Percentiles rank a stretch among this genome's conserved stretches.
These are phyloP conservation scores for Camellia oleifera DNA, from an alignment of 179 eudicot genomes.

Conservation along the genomic window DNA sequence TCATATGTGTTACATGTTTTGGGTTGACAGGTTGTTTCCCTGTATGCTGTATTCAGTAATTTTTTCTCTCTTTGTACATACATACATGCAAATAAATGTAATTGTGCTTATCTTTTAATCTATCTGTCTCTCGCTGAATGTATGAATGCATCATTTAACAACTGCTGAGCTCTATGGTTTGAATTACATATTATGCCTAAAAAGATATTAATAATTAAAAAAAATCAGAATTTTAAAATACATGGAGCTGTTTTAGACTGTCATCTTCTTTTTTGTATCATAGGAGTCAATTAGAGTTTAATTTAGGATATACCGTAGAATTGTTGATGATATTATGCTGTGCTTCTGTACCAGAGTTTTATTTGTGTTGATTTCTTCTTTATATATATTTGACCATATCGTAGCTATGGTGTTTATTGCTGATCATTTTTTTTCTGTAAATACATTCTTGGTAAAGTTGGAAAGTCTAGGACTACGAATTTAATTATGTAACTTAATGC, in stretches of 20 bases:
- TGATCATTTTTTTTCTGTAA: no score
- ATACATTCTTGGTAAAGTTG: no score
- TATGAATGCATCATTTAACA: background rate
- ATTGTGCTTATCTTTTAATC: background rate
- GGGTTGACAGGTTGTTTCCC: background rate
- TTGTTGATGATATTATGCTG: no score
- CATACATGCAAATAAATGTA: background rate
- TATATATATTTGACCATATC: no score
- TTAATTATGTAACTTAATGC: no score
- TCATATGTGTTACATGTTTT: background rate
- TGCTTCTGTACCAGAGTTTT: no score
- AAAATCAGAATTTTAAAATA: background rate
- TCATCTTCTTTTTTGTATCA: background rate
- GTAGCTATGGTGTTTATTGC: no score
- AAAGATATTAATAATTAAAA: no score
- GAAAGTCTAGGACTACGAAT: no score
- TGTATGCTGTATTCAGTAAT: background rate
- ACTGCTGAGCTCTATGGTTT: background rate
- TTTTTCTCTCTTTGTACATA: background rate
- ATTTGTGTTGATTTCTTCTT: no score
- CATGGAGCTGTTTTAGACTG: background rate
- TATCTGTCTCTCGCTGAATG: background rate
- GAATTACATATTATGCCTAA: background rate
- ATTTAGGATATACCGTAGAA: no score
- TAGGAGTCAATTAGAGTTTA: background rate